A percentile compares a stretch with the other conserved stretches of the same genome.
Evolutionary conservation across 2,329 filamentous ascomycete genomes (phyloP).

Genomic region (Paecilomyces sp.): DNA sequence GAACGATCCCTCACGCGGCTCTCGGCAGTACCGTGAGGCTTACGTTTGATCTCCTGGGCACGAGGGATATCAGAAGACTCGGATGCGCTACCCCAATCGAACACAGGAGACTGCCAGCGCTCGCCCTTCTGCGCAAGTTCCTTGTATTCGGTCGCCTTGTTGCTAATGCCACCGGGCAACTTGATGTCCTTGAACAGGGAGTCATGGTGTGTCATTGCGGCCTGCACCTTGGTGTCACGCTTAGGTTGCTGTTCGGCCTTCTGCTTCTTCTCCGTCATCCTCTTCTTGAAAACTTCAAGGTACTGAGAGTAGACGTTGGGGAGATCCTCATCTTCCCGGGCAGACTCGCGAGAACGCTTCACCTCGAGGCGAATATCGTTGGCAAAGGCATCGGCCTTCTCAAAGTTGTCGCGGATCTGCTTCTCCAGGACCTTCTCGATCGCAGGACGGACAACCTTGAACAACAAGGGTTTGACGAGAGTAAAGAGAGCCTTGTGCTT

Average conservation of each 20-base stretch:
- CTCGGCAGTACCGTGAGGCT: conserved; percentile 45
- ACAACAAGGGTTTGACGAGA: conserved; percentile 77
- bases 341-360: conserved; percentile 61
- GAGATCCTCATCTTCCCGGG: conserved; percentile 61
- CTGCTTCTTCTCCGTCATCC: conserved; percentile 67
- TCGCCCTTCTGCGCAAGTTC: conserved; percentile 82
- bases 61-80: conserved; percentile 66
- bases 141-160: conserved; percentile 90
- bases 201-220: conserved; percentile 79
- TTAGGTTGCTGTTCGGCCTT: conserved; percentile 56
- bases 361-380: conserved; percentile 79
- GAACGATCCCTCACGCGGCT: conserved; percentile 5
- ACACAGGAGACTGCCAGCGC: conserved; percentile 90
- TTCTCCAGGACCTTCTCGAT: conserved; percentile 85
- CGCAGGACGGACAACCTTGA: conserved; percentile 75
- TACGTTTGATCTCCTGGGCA: conserved; percentile 48
- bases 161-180: conserved; percentile 80
- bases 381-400: conserved; percentile 63
- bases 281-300: conserved; percentile 64
- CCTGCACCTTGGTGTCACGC: conserved; percentile 66
- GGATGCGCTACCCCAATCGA: conserved; percentile 72
- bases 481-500: conserved; percentile 88
- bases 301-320: conserved; percentile 86
- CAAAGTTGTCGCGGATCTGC: conserved; percentile 76
- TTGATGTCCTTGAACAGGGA: conserved; percentile 86